Base-by-base conservation (phyloP, 2,329 filamentous ascomycete species). In the Parascedosporium putredinis region DNA sequence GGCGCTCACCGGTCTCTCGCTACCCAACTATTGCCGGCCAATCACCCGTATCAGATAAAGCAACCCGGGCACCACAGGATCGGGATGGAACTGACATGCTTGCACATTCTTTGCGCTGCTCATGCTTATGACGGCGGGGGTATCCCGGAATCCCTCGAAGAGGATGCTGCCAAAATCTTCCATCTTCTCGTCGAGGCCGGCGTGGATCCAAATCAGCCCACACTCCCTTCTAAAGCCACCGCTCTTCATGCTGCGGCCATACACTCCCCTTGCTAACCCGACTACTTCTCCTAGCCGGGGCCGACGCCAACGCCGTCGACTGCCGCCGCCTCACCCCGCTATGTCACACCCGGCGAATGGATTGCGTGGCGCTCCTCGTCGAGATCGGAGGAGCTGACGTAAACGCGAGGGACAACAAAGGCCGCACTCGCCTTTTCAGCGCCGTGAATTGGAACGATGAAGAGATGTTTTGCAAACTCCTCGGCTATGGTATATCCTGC, bases 401-500 rank as follows among this genome's bases (percentile, higher is more conserved):
- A 29, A 59, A 65, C 38, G 51, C 54, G 7, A 47, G 29, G 20
- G 45, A 47, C 1, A 12, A 12, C 4, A 40, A 55, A 27, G 58
- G 59, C 7, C 43, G 27, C 6, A 61, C 58, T 1, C 60, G 60
- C 9, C 55, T 64, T 16, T 40, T 59, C 2, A 6, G 12, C 6
- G 4, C 40, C 5, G 5, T 57, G 10, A 3, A 25, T 2, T 1
- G 1, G 3, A 5, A 27, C 20, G 2, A 18, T 45, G 1, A 20
- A 4, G 24, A 29, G 4, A 8, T 24, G 1, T 14, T 51, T 16
- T n/a, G 47, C 25, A 55, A 51, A 14, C 38, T 55, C 1, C 18
- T 57, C 1, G 53, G 57, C 2, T 58, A 60, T 20, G 45, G 46
- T 1, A 52, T 56, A 2, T 36, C 60, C 42, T 56, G 53, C 29